A percentile compares a stretch with the other conserved stretches of the same genome.
phyloP scores from a whole-genome alignment of 257 asterid species.

The Jaltomata sinuosa region DNA sequence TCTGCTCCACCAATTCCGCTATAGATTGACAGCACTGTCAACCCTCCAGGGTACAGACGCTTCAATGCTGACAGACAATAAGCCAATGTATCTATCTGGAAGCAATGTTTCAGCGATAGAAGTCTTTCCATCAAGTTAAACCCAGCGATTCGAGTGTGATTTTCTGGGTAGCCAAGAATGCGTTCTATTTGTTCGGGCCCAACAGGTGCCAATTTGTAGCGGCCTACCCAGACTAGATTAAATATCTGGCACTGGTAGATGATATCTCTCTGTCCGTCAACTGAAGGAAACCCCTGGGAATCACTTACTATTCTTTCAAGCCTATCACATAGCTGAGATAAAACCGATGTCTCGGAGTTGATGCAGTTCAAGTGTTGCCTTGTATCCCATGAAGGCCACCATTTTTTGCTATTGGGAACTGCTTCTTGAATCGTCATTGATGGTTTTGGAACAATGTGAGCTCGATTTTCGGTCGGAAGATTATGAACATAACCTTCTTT shows the following conservation, averaged over 20 bases:
- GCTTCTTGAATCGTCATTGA: constrained; percentile 68
- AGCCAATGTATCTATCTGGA: constrained; percentile 75
- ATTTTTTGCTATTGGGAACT: constrained; percentile 40
- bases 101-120: constrained; percentile 36
- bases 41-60: constrained; percentile 45
- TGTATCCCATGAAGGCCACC: constrained; percentile 93
- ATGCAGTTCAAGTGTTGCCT: constrained; percentile 51
- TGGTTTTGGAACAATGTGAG: constrained; percentile 50
- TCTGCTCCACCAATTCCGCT: constrained; percentile 79
- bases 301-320: constrained; percentile 38
- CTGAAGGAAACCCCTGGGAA: constrained; percentile 35
- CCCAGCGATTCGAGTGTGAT: constrained; percentile 51
- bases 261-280: constrained; percentile 42
- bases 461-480: constrained; percentile 61
- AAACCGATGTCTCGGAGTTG: constrained; percentile 27
- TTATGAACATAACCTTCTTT: constrained; percentile 83
- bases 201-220: constrained; percentile 37
- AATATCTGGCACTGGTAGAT: constrained; percentile 40
- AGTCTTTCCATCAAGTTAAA: constrained; percentile 46
- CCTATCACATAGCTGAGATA: constrained; percentile 46
- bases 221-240: constrained; percentile 72
- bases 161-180: constrained; percentile 65
- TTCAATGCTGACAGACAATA: constrained; percentile 61
- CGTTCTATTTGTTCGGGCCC: constrained; percentile 62
- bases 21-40: constrained; percentile 53